Evolutionary conservation across 1,284 basidiomycete species (phyloP).

Genomic region (Taiwanofungus camphoratus): DNA sequence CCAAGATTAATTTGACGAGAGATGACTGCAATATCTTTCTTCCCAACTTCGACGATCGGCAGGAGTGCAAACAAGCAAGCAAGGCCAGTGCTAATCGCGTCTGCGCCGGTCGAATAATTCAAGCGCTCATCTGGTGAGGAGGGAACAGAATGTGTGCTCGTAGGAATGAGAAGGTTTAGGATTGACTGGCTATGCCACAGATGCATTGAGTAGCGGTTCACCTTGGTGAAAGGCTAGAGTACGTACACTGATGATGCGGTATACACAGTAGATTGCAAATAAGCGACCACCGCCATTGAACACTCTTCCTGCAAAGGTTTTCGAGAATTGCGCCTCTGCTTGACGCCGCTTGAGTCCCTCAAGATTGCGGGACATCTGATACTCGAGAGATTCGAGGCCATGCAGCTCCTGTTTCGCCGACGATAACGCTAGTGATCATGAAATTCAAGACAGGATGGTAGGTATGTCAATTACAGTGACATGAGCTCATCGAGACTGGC

Average conservation of each 20-base stretch:
- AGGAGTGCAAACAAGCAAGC: slow-evolving; percentile 46
- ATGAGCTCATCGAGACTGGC: slow-evolving; percentile 16
- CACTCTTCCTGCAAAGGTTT: slow-evolving; percentile 50
- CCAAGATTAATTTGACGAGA: slow-evolving; percentile 64
- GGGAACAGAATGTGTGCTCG: slow-evolving; percentile 23
- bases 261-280: slow-evolving; percentile 65
- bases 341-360: slow-evolving; percentile 44
- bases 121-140: slow-evolving; percentile 28
- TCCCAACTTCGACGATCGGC: slow-evolving; percentile 31
- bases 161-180: slow-evolving; percentile 49
- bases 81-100: slow-evolving; percentile 54
- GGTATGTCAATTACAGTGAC: slow-evolving; percentile 4
- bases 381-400: slow-evolving; percentile 61
- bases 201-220: neutral
- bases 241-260: slow-evolving; percentile 59
- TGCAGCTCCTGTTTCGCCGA: slow-evolving; percentile 45
- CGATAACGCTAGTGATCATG: slow-evolving; percentile 28
- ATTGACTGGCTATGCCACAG: slow-evolving; percentile 38
- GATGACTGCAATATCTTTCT: slow-evolving; percentile 40
- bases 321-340: slow-evolving; percentile 42
- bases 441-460: slow-evolving; percentile 12
- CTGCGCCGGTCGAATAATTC: slow-evolving; percentile 39
- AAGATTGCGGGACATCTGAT: slow-evolving; percentile 60
- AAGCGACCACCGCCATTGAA: slow-evolving; percentile 42
- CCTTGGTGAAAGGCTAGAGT: slow-evolving; percentile 4